phyloP scores from a whole-genome alignment of 2,329 filamentous ascomycete genomes.

The Trichoderma sp. region DNA sequence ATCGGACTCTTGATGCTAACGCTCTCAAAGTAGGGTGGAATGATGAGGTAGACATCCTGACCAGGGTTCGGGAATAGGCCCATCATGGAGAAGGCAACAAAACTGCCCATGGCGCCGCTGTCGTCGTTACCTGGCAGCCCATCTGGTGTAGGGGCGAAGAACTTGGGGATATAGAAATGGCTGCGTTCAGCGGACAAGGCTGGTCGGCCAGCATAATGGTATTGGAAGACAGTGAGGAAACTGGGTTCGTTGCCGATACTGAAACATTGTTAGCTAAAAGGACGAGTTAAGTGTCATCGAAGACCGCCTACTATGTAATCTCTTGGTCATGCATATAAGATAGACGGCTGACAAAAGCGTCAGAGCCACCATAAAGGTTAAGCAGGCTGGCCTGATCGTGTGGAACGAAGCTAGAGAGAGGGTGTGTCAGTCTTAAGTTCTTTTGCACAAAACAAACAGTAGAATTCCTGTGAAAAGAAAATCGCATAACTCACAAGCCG shows the following conservation, averaged over 20 bases:
- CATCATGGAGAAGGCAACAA: slow-evolving; percentile 65
- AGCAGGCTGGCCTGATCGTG: slow-evolving; percentile 56
- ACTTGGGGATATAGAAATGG: slow-evolving; percentile 64
- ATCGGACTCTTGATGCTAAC: slow-evolving; percentile 56
- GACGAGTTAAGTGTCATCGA: not conserved
- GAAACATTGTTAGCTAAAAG: slow-evolving; percentile 32
- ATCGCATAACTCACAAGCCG: slow-evolving; percentile 52
- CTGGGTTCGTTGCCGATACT: slow-evolving; percentile 64
- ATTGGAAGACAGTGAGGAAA: slow-evolving; percentile 65
- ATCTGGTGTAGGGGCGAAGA: slow-evolving; percentile 56
- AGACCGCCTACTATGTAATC: slow-evolving; percentile 34
- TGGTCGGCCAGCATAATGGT: slow-evolving; percentile 67
- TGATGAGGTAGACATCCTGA: slow-evolving; percentile 70
- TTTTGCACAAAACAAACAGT: not conserved
- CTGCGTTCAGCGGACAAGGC: slow-evolving; percentile 52
- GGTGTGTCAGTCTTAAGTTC: not conserved
- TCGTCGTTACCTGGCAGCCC: slow-evolving; percentile 72
- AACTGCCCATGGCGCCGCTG: slow-evolving; percentile 67
- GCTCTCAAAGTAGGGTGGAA: slow-evolving; percentile 62
- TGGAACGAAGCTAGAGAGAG: slow-evolving; percentile 45
- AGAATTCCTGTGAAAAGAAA: too few species aligned
- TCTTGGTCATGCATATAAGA: slow-evolving; percentile 63
- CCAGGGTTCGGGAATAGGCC: slow-evolving; percentile 68
- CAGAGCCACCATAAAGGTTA: slow-evolving; percentile 57
- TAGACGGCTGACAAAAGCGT: slow-evolving; percentile 57